phyloP scores from a whole-genome alignment of 1,284 basidiomycete genomes.

The Heterobasidion parviporum region DNA sequence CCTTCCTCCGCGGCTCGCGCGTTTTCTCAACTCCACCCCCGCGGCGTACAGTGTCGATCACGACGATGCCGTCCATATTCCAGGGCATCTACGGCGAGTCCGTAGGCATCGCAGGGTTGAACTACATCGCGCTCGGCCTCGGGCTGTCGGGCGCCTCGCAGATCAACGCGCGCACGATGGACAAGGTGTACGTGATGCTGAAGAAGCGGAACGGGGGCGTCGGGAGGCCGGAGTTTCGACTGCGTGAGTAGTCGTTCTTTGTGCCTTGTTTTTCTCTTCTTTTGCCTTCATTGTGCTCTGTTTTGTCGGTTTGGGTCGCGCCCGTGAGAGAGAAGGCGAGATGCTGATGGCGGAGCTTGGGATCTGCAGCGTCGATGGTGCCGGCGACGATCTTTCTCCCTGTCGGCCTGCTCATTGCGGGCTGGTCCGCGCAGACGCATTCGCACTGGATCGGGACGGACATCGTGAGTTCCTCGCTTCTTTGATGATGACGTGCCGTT shows the following conservation, averaged over 20 bases:
- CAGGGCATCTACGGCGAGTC: conserved; percentile 33
- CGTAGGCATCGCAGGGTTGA: conserved; percentile 40
- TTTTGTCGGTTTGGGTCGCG: background rate
- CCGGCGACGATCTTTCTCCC: conserved; percentile 47
- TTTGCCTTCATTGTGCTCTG: background rate
- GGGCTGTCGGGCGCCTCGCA: conserved; percentile 42
- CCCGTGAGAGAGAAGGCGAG: no score
- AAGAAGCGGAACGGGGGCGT: conserved; percentile 35
- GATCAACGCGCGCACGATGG: conserved; percentile 42
- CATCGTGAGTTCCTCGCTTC: conserved; percentile 33
- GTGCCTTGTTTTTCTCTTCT: background rate
- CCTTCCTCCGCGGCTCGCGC: background rate
- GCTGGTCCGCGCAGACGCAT: conserved; percentile 52
- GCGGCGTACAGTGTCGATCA: conserved; percentile 35
- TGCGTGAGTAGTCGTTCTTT: conserved; percentile 15
- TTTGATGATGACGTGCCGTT: background rate
- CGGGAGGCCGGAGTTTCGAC: conserved; percentile 46
- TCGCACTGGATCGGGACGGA: conserved; percentile 64
- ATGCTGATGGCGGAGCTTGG: background rate
- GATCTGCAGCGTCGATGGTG: conserved; percentile 46
- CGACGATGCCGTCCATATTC: conserved; percentile 51
- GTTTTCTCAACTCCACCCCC: background rate
- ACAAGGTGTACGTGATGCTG: conserved; percentile 37
- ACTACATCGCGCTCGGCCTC: conserved; percentile 49
- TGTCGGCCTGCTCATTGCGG: conserved; percentile 52